A percentile compares a stretch with the other conserved stretches of the same genome.
phyloP scores from a whole-genome alignment of 352 stramenopile genomes.

The Nothophytophthora sp. region DNA sequence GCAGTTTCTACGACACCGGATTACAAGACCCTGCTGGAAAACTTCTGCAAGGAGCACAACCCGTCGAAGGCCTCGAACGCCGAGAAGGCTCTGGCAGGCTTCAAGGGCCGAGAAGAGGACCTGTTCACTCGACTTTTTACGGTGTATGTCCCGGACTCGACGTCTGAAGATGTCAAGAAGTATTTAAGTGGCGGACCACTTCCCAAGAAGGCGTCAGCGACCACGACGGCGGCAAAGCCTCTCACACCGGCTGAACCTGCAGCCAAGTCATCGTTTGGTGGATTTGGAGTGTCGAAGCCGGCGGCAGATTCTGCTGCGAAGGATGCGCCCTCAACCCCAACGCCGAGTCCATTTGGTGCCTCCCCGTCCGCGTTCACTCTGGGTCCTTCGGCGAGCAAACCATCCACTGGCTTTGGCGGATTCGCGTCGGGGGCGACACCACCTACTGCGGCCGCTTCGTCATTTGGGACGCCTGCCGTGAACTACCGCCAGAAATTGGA shows the following conservation, averaged over 20 bases:
- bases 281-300: constrained; percentile 6
- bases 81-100: constrained; percentile 56
- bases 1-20: constrained; percentile 19
- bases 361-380: constrained; percentile 28
- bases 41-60: constrained; percentile 75
- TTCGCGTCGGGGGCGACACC: constrained; percentile 17
- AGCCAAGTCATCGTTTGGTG: constrained; percentile 21
- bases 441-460: constrained; percentile 15
- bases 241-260: constrained; percentile 12
- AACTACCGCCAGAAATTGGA: constrained; percentile 73
- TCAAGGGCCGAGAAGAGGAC: constrained; percentile 55
- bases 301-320: constrained; percentile 13
- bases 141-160: constrained; percentile 62
- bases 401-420: constrained; percentile 26
- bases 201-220: constrained; percentile 40
- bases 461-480: constrained; percentile 44
- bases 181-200: constrained; percentile 55
- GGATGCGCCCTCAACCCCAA: constrained; percentile 6
- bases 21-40: constrained; percentile 53
- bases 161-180: constrained; percentile 57
- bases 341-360: constrained; percentile 20
- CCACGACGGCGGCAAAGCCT: constrained; percentile 9
- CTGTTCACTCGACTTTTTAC: constrained; percentile 64
- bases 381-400: constrained; percentile 18
- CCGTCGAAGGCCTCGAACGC: constrained; percentile 36